Conservation (phyloP, 169 alveolate species). For the Eimeria sp. region DNA sequence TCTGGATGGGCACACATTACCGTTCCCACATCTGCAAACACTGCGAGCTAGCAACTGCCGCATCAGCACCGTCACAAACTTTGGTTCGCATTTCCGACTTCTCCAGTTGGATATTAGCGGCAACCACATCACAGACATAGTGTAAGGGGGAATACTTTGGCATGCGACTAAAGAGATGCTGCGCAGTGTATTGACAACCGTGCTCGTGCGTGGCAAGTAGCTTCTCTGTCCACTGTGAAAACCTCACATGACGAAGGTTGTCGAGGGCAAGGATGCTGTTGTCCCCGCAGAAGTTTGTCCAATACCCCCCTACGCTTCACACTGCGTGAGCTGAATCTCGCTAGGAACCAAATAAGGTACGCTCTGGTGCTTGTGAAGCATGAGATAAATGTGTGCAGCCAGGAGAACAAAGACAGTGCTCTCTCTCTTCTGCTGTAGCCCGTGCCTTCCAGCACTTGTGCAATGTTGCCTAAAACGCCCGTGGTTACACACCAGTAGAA, state of each 20-base stretch:
- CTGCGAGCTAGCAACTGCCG: constrained; percentile 72
- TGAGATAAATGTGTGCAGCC: neutral
- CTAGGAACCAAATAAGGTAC: constrained; percentile 61
- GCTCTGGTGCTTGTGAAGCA: neutral
- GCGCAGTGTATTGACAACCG: neutral
- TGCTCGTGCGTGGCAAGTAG: neutral
- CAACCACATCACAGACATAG: constrained; percentile 34
- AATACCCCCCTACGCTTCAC: constrained; percentile 59
- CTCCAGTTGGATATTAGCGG: constrained; percentile 65
- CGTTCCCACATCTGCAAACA: constrained; percentile 56
- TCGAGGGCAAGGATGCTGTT: neutral
- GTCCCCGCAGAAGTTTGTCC: constrained; percentile 25
- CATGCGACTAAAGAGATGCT: neutral
- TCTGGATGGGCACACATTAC: constrained; percentile 51
- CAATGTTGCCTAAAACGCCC: neutral
- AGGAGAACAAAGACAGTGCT: neutral
- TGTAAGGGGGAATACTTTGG: constrained; percentile 11
- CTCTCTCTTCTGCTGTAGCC: neutral
- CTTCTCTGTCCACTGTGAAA: neutral
- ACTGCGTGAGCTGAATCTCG: constrained; percentile 6
- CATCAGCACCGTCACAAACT: constrained; percentile 27
- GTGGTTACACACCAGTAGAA: neutral
- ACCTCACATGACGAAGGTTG: neutral
- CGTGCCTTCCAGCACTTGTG: neutral
- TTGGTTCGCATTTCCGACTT: constrained; percentile 61